Conservation (phyloP, 345 rosid genomes). For the Moringa oleifera region DNA sequence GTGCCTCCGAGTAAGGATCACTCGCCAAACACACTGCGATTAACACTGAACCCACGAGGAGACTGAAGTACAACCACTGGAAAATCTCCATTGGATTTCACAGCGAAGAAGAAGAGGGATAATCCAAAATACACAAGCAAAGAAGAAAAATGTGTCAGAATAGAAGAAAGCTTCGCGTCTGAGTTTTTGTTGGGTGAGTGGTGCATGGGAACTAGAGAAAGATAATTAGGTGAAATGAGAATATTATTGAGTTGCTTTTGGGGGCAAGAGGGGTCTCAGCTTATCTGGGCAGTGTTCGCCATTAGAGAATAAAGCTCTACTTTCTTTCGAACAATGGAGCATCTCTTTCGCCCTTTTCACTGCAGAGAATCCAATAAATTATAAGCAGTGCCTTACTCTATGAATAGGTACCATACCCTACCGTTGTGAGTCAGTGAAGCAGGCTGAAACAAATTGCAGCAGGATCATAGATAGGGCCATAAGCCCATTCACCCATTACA, state of each 20-base stretch:
- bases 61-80: slow-evolving; percentile 23
- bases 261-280: slow-evolving; percentile 31
- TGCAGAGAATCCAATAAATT: slow-evolving; percentile 26
- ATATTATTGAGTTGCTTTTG: slow-evolving; percentile 33
- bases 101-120: slow-evolving; percentile 19
- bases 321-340: slow-evolving; percentile 15
- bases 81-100: slow-evolving; percentile 56
- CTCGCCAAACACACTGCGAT: slow-evolving; percentile 18
- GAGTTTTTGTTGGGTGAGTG: slow-evolving; percentile 15
- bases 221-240: slow-evolving; percentile 31
- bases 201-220: slow-evolving; percentile 75
- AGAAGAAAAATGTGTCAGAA: slow-evolving; percentile 10
- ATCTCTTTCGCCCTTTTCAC: slow-evolving; percentile 25
- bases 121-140: slow-evolving; percentile 4
- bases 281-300: slow-evolving; percentile 41
- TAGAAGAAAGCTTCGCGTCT: neutral
- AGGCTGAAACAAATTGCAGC: too few species aligned
- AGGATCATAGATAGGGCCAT: too few species aligned
- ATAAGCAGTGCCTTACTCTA: neutral
- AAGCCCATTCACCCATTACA: too few species aligned
- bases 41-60: slow-evolving; percentile 25
- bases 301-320: slow-evolving; percentile 24
- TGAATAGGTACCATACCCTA: too few species aligned
- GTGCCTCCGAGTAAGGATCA: slow-evolving; percentile 65
- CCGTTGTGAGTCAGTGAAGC: too few species aligned